These are phyloP conservation scores for Trichoderma breve DNA, from an alignment of 2,329 filamentous ascomycete genomes.

Conservation along the genomic window DNA sequence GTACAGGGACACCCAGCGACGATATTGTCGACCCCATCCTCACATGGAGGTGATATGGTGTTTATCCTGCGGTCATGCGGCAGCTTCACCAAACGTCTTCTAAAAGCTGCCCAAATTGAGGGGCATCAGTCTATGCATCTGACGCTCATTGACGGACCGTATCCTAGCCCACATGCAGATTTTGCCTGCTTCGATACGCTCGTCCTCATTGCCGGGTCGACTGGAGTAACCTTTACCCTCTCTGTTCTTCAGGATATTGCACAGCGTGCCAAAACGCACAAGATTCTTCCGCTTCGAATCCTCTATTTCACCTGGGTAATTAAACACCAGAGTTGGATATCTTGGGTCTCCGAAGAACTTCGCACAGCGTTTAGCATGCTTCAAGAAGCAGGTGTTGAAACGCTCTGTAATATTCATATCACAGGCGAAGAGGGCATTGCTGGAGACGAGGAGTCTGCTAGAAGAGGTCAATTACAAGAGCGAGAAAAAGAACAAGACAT, in stretches of 20 bases:
- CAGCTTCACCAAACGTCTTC: neutral
- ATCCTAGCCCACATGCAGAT: neutral
- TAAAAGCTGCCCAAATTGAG: neutral
- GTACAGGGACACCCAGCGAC: neutral
- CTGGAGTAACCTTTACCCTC: neutral
- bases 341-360: neutral
- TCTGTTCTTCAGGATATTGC: neutral
- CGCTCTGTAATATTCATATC: neutral
- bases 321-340: neutral
- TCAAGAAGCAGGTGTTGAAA: neutral
- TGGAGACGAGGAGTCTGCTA: neutral
- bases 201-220: neutral
- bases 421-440: neutral
- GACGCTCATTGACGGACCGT: neutral
- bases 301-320: neutral
- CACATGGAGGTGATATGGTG: neutral
- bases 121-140: neutral
- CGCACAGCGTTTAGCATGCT: neutral
- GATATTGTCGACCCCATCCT: neutral
- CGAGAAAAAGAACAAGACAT: neutral
- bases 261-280: neutral
- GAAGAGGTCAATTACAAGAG: neutral
- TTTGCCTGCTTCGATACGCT: slow-evolving; percentile 6
- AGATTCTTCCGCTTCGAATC: neutral
- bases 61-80: neutral